These are phyloP conservation scores for Lolium perenne DNA, from an alignment of 176 grass and related monocot genomes.

Conservation along the genomic window DNA sequence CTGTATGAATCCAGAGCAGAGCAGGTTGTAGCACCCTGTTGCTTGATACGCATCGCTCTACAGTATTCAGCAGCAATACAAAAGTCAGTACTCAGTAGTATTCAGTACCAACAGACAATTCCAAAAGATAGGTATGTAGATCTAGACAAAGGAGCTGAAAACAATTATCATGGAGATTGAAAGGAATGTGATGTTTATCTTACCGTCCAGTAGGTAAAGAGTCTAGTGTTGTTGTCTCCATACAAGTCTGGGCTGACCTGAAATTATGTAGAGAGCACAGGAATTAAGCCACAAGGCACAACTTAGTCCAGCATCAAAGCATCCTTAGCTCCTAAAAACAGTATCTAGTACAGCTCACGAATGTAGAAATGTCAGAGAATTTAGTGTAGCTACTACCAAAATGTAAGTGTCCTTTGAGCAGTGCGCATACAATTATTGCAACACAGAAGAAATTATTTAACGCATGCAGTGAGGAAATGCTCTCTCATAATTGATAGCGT, in stretches of 20 bases:
- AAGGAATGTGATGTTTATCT: slow-evolving; percentile 51
- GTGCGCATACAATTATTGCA: slow-evolving; percentile 48
- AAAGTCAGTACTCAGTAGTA: slow-evolving; percentile 36
- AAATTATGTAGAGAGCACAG: slow-evolving; percentile 41
- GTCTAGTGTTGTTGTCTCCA: slow-evolving; percentile 85
- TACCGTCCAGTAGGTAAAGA: slow-evolving; percentile 95
- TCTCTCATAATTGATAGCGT: slow-evolving; percentile 38
- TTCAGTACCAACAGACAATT: slow-evolving; percentile 17
- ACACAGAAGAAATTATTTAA: slow-evolving; percentile 46
- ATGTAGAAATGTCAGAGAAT: slow-evolving; percentile 12
- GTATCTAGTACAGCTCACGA: slow-evolving; percentile 5
- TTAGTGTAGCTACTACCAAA: slow-evolving; percentile 37
- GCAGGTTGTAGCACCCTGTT: slow-evolving; percentile 92
- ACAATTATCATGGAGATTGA: slow-evolving; percentile 21
- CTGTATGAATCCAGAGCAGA: slow-evolving; percentile 90
- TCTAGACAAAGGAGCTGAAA: slow-evolving; percentile 43
- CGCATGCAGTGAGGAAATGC: slow-evolving; percentile 42
- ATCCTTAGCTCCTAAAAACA: slow-evolving; percentile 45
- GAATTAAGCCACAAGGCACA: slow-evolving; percentile 35
- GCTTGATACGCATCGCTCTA: slow-evolving; percentile 94
- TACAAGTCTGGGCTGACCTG: slow-evolving; percentile 92
- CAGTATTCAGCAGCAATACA: slow-evolving; percentile 51
- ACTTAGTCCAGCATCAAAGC: background rate
- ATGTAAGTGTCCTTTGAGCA: slow-evolving; percentile 35
- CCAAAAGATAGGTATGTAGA: slow-evolving; percentile 31